Percentiles rank a stretch among this genome's conserved stretches.
Conservation (phyloP, 2,329 filamentous ascomycete genomes). For the Aschersonia sp. region DNA sequence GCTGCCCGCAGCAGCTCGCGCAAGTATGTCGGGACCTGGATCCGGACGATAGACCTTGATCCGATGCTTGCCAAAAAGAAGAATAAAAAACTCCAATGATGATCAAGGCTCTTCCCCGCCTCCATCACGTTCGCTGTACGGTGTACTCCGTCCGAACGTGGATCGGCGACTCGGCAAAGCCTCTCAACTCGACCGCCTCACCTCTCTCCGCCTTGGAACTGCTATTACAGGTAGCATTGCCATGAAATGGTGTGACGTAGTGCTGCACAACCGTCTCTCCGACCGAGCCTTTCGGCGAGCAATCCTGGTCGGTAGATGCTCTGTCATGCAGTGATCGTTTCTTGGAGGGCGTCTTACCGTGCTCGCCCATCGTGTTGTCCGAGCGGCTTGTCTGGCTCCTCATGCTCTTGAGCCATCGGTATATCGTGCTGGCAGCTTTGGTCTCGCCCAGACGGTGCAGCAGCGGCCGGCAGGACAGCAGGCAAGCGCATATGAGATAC, state of each 20-base stretch:
- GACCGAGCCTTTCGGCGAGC: background rate
- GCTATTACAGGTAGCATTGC: background rate
- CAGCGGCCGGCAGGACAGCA: background rate
- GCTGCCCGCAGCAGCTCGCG: too few species aligned
- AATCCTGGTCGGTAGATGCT: background rate
- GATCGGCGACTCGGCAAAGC: background rate
- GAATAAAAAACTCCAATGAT: background rate
- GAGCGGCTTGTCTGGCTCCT: background rate
- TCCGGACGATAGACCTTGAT: too few species aligned
- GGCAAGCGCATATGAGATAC: background rate
- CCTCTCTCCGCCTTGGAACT: background rate
- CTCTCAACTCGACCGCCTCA: background rate
- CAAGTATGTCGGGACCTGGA: too few species aligned
- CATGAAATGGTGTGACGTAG: background rate
- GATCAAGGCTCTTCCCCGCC: background rate
- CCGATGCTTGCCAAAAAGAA: too few species aligned
- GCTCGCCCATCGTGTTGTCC: background rate
- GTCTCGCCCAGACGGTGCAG: background rate
- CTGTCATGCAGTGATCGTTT: background rate
- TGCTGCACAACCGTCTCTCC: background rate
- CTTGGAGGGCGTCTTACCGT: background rate
- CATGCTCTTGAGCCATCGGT: background rate
- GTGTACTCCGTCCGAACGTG: background rate
- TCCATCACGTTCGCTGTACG: background rate
- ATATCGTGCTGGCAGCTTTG: background rate